These are phyloP conservation scores for Fagus sylvatica DNA, from an alignment of 306 rosid genomes.

Conservation along the genomic window DNA sequence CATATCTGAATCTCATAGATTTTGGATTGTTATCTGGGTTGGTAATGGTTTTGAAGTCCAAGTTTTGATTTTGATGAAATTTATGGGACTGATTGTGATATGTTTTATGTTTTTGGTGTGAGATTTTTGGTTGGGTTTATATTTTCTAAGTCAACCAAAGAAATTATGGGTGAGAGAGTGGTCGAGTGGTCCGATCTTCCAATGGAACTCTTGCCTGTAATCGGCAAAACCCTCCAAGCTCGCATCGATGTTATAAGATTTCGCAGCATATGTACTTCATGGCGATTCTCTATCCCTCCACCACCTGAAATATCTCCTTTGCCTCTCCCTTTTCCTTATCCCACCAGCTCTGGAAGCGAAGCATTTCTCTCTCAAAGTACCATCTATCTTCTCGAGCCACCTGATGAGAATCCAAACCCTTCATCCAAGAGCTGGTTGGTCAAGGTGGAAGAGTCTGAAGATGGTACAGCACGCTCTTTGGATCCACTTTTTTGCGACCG, in stretches of 20 bases:
- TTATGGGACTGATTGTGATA: no score
- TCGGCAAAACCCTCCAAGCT: not conserved
- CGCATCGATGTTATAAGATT: not conserved
- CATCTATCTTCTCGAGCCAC: slow-evolving; percentile 19
- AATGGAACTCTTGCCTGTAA: slow-evolving; percentile 1
- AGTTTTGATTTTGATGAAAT: no score
- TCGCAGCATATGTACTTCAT: slow-evolving; percentile 25
- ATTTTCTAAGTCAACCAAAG: slow-evolving; percentile 7
- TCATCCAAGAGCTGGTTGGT: slow-evolving; percentile 29
- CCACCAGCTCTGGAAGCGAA: no score
- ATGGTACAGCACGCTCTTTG: slow-evolving; percentile 1
- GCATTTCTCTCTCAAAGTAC: not conserved
- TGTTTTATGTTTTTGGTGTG: no score
- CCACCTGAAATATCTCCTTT: not conserved
- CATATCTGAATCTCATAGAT: no score
- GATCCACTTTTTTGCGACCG: slow-evolving; percentile 21
- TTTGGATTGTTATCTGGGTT: no score
- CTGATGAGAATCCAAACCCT: not conserved
- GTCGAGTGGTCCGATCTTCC: slow-evolving; percentile 26
- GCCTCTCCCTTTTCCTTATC: not conserved
- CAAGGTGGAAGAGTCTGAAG: not conserved
- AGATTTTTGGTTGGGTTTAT: no score
- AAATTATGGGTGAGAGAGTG: not conserved
- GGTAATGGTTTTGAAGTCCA: no score
- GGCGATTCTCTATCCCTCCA: slow-evolving; percentile 21